Base-by-base conservation (phyloP, 768 basidiomycete species). In the Trametes cingulata region DNA sequence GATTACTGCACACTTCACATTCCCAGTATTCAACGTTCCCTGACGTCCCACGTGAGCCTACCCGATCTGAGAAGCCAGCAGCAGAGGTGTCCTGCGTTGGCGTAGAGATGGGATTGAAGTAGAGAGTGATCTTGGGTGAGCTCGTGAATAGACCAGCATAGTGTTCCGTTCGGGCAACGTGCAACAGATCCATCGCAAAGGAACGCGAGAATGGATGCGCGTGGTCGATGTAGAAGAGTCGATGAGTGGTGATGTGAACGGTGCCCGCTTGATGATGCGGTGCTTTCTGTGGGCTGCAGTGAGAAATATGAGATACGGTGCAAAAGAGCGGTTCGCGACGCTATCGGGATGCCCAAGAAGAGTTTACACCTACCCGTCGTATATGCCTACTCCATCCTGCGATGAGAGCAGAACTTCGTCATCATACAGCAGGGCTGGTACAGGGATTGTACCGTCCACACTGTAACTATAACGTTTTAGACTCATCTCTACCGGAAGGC, bases 121-220 rank as follows among this genome's bases (percentile, higher is more conserved):
- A 78, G 4, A 95, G 75, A 1, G 96, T 95, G 57, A 96, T 81
- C 74, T 99, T 99, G 1, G 96, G 68, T 0, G 90, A 93, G 3
- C 91, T 94, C 53, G 84, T 90, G 79, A 98, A 90, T 51, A 98
- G 83, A 2, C 96, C 94, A 3, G 87, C 86, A 70, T 96, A 98
- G 72, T 89, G 82, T 54, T 97, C 93, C 1, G 95, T 96, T 67
- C 87, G 88, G 0, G 75, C 74, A 48, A 98, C 78, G 63, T 75
- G 76, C 0, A 79, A 74, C 17, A 98, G 82, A 64, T 85, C 81
- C 61, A 96, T 69, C 13, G 80, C 77, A 67, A 94, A 87, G 0
- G 93, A 95, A 39, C 81, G 73, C 1, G 75, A 70, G n/a, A 68
- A 71, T 17, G 83, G 73, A 50, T 82, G 76, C 33, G 76, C 69